Evolutionary conservation across 495 filamentous ascomycete species (phyloP).

Genomic region (Penicillium subrubescens): DNA sequence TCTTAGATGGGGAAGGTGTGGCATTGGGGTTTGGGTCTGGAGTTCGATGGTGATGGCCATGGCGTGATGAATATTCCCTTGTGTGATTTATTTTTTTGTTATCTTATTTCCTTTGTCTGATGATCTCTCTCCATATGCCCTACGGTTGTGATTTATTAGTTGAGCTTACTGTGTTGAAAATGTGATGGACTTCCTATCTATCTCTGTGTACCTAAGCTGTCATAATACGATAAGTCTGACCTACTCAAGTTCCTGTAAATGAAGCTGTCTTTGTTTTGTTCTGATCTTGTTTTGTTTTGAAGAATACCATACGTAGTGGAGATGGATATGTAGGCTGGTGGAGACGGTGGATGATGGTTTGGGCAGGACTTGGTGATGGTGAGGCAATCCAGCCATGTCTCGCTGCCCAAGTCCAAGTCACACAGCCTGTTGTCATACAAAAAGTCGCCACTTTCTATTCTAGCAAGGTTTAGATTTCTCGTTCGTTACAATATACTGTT

Average conservation of each 20-base stretch:
- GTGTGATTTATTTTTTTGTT: constrained; percentile 17
- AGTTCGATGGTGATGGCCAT: background rate
- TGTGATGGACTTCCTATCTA: constrained; percentile 11
- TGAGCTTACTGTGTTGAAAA: constrained; percentile 20
- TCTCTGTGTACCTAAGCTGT: background rate
- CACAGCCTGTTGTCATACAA: background rate
- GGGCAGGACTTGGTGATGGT: background rate
- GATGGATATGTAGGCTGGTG: background rate
- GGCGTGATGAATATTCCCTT: constrained; percentile 17
- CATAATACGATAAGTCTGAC: background rate
- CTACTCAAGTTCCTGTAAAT: background rate
- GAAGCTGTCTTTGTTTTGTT: background rate
- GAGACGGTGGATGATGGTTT: background rate
- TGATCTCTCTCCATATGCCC: constrained; percentile 24
- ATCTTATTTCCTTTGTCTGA: constrained; percentile 32
- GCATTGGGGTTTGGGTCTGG: background rate
- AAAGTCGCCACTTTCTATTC: background rate
- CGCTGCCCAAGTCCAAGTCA: background rate
- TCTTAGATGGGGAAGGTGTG: background rate
- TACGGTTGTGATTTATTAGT: constrained; percentile 19
- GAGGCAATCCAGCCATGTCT: background rate
- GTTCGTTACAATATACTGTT: too few relatives aligned
- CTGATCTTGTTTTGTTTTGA: background rate
- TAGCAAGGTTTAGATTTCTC: too few relatives aligned
- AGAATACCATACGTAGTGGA: background rate